Evolutionary conservation across 805 yeast genomes (phyloP), one percentile per base, ranked within the genome.

Genomic region (Cyberlindnera bimundalis): DNA sequence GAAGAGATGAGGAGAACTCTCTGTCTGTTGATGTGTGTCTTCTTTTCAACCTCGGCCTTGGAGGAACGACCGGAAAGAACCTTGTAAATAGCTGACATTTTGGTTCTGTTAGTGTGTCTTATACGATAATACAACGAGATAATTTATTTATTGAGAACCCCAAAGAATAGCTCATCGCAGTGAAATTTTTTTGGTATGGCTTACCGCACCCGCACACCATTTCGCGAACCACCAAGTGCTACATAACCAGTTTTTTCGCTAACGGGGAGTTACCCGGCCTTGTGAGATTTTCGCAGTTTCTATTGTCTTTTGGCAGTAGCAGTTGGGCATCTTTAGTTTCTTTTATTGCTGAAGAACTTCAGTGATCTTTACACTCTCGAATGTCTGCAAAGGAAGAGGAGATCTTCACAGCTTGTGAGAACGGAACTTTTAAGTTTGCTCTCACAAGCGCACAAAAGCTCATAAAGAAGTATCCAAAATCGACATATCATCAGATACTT

Each of bases 1-100:
- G 97, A 89, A 4, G 97, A 84, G 56, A 91, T 84, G 44, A 93
- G 73, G 45, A 93, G 70, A 29, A 90, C 87, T 56, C 96, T 75
- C 65, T 91, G 98, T 63, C 85, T 83, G 66, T 91, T 91, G 64
- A 78, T 76, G 61, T 79, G 84, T 48, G 74, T 71, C 52, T 73
- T 69, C 42, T 73, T 71, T 43, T 67, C 67, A 35, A 47, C 53
- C 8, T 52, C 54, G 15, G 58, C 53, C 42, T 61, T 65, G 47
- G 58, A 60, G 13, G 59, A 52, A 21, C 75, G 76, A 4, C 70
- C 69, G 17, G 81, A 70, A 34, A 85, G 64, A 3, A 87, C 84
- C 55, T 82, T 84, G 66, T 76, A 81, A 29, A 84, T 74, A 11
- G 90, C 77, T 14, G 89, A 80, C 91, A 84, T 84, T 14, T 21